These are phyloP conservation scores for Biscogniauxia sp. DNA, from an alignment of 2,329 filamentous ascomycete genomes.

Conservation along the genomic window DNA sequence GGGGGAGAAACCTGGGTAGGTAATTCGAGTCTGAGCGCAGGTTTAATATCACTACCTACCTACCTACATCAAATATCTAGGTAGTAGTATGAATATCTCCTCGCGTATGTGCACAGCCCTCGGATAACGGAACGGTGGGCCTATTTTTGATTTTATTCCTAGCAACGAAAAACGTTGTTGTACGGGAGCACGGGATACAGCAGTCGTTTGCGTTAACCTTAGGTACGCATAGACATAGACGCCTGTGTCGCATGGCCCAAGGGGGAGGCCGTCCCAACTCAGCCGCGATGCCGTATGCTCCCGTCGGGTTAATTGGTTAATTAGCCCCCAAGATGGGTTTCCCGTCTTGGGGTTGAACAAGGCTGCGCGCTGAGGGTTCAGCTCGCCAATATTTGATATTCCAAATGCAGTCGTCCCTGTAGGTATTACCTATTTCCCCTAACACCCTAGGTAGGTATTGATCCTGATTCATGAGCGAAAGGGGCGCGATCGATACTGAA, in stretches of 20 bases:
- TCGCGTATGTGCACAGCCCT: not conserved
- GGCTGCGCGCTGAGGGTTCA: not conserved
- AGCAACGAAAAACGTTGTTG: not conserved
- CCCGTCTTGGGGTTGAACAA: not conserved
- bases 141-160: not conserved
- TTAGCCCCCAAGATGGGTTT: not conserved
- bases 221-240: not conserved
- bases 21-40: not conserved
- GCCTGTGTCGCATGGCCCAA: not conserved
- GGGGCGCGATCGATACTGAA: not conserved
- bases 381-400: not conserved
- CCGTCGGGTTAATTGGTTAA: not conserved
- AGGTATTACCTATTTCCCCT: not conserved
- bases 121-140: not conserved
- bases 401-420: not conserved
- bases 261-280: not conserved
- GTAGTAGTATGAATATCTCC: not conserved
- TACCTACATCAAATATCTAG: too few species aligned
- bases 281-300: not conserved
- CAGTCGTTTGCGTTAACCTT: not conserved
- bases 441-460: too few species aligned
- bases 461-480: not conserved
- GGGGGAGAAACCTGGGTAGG: too few species aligned
- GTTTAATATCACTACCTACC: not conserved
- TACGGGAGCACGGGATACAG: not conserved